Evolutionary conservation across 2,329 filamentous ascomycete species (phyloP).

Genomic region (Colletotrichum echinochloae): DNA sequence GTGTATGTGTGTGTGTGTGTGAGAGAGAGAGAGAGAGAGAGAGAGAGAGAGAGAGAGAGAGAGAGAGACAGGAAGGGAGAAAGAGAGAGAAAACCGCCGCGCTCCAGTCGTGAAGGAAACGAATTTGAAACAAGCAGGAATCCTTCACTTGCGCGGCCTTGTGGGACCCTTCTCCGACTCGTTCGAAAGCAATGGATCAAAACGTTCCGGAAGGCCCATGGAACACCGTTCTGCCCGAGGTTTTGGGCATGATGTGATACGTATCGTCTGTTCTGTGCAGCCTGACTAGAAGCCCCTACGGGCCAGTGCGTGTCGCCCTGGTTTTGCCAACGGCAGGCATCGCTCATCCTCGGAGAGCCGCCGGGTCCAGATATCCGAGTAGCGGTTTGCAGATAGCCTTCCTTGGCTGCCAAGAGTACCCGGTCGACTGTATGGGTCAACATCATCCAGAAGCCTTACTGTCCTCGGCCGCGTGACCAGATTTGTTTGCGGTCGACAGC

Average conservation of each 20-base stretch:
- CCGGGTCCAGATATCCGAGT: no score
- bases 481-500: not conserved
- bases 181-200: constrained; percentile 21
- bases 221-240: constrained; percentile 7
- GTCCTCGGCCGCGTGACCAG: not conserved
- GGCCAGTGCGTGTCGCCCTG: not conserved
- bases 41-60: no score
- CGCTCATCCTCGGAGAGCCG: no score
- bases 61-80: no score
- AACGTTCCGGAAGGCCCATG: constrained; percentile 39
- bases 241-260: not conserved
- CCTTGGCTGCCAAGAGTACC: not conserved
- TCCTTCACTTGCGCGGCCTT: constrained; percentile 8
- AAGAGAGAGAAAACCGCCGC: constrained; percentile 1
- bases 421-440: not conserved
- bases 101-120: constrained; percentile 25
- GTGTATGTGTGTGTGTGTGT: no score
- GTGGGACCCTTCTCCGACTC: constrained; percentile 4
- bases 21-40: no score
- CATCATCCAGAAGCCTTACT: not conserved
- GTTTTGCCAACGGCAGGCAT: no score
- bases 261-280: constrained; percentile 31
- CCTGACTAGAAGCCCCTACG: constrained; percentile 15
- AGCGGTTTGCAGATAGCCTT: not conserved
- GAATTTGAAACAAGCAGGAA: constrained; percentile 30